Base-by-base conservation (phyloP, 2,329 filamentous ascomycete genomes). In the Fusarium sterilihyphosum region DNA sequence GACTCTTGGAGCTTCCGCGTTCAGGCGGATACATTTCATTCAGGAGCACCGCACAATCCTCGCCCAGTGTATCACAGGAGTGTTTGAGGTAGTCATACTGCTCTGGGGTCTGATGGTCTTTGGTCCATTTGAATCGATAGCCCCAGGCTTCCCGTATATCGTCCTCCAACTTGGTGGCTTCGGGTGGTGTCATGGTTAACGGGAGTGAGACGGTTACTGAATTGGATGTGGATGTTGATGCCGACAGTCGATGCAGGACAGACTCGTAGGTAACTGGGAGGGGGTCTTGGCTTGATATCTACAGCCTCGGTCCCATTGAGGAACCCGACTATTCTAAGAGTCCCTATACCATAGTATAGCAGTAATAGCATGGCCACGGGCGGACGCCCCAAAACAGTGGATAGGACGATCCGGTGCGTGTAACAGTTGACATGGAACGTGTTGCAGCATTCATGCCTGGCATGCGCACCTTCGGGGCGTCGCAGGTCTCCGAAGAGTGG, bases 251-350 rank as follows among this genome's bases (percentile, higher is more conserved):
- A n/a, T 31, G 10, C 4, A n/a, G 20, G 12, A n/a, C 10, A n/a
- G 20, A 17, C 4, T 8, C 6, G 4, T 6, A 3, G 20, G 4
- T 4, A 12, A 17, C 8, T 49, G 0, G 6, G 46, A 17, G 14
- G 26, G 14, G 26, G 14, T 16, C 6, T 17, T 17, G 46, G 14
- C 3, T 14, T 49, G 20, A 49, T 49, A 31, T 49, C 20, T 49
- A 31, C 6, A 49, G 26, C 26, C 5, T n/a, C 46, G 46, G 46
- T 17, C 20, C 4, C 20, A 8, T 49, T 3, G 14, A 49, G 46
- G 9, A 49, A 4, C 46, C 26, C 46, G 26, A n/a, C 10, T n/a
- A 10, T 14, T n/a, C 14, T 17, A 2, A 3, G 13, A 49, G 20
- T 16, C 6, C 35, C 16, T 17, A 8, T 37, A 37, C 35, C n/a